Percentiles rank a stretch among this genome's conserved stretches.
phyloP scores from a whole-genome alignment of 371 early-diverging fungal species.

The Mucor irregularis region DNA sequence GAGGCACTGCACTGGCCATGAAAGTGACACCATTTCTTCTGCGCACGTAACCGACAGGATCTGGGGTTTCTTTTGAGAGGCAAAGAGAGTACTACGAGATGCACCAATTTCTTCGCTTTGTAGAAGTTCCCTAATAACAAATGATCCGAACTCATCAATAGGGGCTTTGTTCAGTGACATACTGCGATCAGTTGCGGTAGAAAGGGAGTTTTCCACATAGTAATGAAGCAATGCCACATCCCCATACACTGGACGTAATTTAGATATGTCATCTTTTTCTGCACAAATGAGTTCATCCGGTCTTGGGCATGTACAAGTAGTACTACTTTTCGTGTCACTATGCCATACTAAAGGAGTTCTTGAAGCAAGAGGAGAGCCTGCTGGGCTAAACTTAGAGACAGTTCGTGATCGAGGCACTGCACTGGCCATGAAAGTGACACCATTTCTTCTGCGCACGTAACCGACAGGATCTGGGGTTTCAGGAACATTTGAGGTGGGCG shows the following conservation, averaged over 20 bases:
- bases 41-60: neutral
- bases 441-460: neutral
- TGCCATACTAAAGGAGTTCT: conserved; percentile 20
- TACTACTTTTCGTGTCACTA: conserved; percentile 9
- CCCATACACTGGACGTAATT: conserved; percentile 21
- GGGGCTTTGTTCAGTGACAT: conserved; percentile 44
- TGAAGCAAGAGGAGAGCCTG: conserved; percentile 13
- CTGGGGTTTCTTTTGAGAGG: conserved; percentile 12
- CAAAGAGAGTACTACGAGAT: conserved; percentile 26
- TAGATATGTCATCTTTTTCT: conserved; percentile 26
- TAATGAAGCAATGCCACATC: conserved; percentile 56
- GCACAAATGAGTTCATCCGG: conserved; percentile 30
- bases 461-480: neutral
- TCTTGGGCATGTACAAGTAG: conserved; percentile 29
- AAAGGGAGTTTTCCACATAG: conserved; percentile 55
- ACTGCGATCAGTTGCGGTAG: conserved; percentile 49
- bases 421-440: neutral
- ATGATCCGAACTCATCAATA: conserved; percentile 41
- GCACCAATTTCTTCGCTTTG: conserved; percentile 16
- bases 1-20: neutral
- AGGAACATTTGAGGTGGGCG: neutral
- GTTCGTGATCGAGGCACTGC: conserved; percentile 12
- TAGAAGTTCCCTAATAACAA: conserved; percentile 18
- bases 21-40: too few relatives aligned
- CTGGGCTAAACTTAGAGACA: conserved; percentile 23